Evolutionary conservation across 768 basidiomycete genomes (phyloP), one percentile per base, ranked within the genome.

Genomic region (Suillus ampliporus): DNA sequence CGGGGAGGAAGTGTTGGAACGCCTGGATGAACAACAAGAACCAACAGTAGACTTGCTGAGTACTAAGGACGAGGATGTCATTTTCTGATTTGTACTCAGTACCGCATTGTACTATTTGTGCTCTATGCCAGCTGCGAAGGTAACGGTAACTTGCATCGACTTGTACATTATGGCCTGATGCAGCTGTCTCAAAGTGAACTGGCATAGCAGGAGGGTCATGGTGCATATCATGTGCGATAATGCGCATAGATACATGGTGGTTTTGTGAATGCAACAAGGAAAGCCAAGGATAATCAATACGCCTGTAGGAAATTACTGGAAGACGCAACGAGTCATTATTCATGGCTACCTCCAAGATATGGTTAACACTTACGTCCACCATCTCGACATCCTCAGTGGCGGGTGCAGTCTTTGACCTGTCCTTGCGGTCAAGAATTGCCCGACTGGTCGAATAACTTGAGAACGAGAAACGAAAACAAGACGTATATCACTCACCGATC

Each of bases 51-150:
- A 97, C 76, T 80, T 98, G 69, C 79, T 98, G 61, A 89, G 86
- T 67, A 90, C 86, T 67, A 97, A 94, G 74, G 96, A 98, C 72
- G 87, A 86, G 60, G 96, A 98, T 78, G 87, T 98, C 54, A 97
- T 98, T 75, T 98, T 98, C 81, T 97, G 75, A 84, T 17, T 44
- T 53, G 50, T 59, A 64, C 54, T 65, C 57, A 48, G 35, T 64
- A 67, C 52, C 59, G 51, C 53, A 61, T 43, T 41, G 40, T 46
- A 60, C 23, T 28, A 31, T 38, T 35, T n/a, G 26, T 60, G 23
- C 23, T 61, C 53, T 61, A 58, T 31, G 28, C n/a, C 35, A 60
- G 23, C 38, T 21, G 50, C 53, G 21, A 21, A 21, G 37, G 38
- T 40, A 37, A 41, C 10, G 37, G 38, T 40, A 37, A 41, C 10